Conservation (phyloP, 805 yeast genomes). For the Myxozyma neglecta region DNA sequence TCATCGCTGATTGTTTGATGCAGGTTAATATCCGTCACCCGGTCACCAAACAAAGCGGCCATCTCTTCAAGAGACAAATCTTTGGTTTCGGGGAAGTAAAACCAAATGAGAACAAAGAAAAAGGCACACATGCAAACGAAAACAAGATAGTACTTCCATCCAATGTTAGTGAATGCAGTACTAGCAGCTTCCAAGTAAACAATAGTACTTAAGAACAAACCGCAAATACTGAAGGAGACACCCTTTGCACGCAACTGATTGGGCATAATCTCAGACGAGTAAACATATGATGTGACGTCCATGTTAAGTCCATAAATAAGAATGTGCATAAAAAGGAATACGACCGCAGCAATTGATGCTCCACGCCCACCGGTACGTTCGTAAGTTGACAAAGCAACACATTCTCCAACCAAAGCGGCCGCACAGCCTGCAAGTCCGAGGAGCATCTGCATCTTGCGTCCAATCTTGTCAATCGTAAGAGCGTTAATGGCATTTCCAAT, state of each 20-base stretch:
- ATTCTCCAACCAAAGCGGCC: slow-evolving; percentile 9
- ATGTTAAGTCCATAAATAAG: slow-evolving; percentile 8
- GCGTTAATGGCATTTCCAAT: slow-evolving; percentile 10
- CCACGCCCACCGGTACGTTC: slow-evolving; percentile 5
- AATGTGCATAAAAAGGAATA: slow-evolving; percentile 13
- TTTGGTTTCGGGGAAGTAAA: slow-evolving; percentile 14
- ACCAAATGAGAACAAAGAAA: slow-evolving; percentile 4
- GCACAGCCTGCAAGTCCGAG: slow-evolving; percentile 10
- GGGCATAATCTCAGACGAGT: slow-evolving; percentile 38
- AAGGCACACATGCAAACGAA: slow-evolving; percentile 44
- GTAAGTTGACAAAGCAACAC: slow-evolving; percentile 4
- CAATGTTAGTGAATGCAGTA: slow-evolving; percentile 15
- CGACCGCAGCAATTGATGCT: slow-evolving; percentile 11
- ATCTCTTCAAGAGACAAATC: slow-evolving; percentile 10
- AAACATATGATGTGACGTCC: slow-evolving; percentile 38
- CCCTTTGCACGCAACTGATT: slow-evolving; percentile 13
- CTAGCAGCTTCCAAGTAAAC: slow-evolving; percentile 13
- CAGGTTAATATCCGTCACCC: slow-evolving; percentile 11
- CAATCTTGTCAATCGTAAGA: slow-evolving; percentile 15
- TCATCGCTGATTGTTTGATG: slow-evolving; percentile 2
- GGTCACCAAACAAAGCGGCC: slow-evolving; percentile 9
- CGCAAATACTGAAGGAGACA: slow-evolving; percentile 13
- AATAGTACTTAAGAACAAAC: slow-evolving; percentile 6
- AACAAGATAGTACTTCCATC: slow-evolving; percentile 43
- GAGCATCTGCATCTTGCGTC: slow-evolving; percentile 9